Conservation (phyloP, 2,329 filamentous ascomycete species). For the Ampelomyces quisqualis region DNA sequence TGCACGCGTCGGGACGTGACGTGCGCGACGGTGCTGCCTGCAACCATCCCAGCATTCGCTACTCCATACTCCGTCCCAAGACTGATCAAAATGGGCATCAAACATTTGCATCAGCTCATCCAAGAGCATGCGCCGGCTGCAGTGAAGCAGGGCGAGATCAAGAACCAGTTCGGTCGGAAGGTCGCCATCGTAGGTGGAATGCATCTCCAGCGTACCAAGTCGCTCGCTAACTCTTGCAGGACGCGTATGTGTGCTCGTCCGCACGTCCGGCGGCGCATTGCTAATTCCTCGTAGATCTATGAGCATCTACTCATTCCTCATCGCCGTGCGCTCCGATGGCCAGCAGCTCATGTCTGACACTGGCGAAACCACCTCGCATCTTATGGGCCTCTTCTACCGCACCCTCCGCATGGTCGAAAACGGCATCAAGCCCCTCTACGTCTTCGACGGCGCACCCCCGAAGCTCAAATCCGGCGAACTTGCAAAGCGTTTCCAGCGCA, state of each 20-base stretch:
- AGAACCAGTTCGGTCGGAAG: slow-evolving; percentile 97
- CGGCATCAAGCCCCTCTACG: slow-evolving; percentile 96
- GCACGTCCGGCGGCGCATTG: background rate
- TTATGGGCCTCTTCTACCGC: slow-evolving; percentile 99
- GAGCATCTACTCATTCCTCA: slow-evolving; percentile 98
- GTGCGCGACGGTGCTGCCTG: slow-evolving; percentile 15
- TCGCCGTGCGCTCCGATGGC: slow-evolving; percentile 93
- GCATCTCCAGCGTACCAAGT: background rate
- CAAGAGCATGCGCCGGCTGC: slow-evolving; percentile 88
- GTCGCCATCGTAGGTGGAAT: slow-evolving; percentile 78
- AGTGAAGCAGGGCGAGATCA: slow-evolving; percentile 96
- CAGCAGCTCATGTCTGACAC: slow-evolving; percentile 94
- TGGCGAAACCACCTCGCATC: slow-evolving; percentile 93
- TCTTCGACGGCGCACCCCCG: slow-evolving; percentile 94
- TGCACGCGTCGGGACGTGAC: slow-evolving; percentile 36
- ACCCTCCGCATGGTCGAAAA: slow-evolving; percentile 98
- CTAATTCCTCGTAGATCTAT: slow-evolving; percentile 66
- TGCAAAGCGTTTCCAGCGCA: slow-evolving; percentile 92
- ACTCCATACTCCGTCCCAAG: slow-evolving; percentile 21
- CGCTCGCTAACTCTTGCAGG: slow-evolving; percentile 39
- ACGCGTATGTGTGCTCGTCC: slow-evolving; percentile 45
- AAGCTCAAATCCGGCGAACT: slow-evolving; percentile 98
- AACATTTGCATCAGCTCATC: slow-evolving; percentile 52
- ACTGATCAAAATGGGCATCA: slow-evolving; percentile 42
- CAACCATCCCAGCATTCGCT: too few species aligned